Evolutionary conservation across 768 basidiomycete genomes (phyloP), one percentile per base, ranked within the genome.

Genomic region (Filobasidium wieringae): DNA sequence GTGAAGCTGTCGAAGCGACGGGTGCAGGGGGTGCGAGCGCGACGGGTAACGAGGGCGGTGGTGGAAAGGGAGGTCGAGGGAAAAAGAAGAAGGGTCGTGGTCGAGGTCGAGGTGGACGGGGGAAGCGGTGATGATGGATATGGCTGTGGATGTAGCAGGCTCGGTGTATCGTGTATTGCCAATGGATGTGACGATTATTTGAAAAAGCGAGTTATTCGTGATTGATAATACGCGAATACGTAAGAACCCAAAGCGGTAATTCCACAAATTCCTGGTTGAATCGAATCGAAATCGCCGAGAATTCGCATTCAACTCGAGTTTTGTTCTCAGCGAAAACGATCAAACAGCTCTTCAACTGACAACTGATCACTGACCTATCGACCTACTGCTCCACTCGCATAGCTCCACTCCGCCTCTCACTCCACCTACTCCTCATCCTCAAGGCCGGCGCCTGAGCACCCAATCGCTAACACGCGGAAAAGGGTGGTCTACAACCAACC

Each of bases 381-480:
- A n/a, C n/a, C n/a, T n/a, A n/a, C n/a, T n/a, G n/a, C n/a, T n/a
- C n/a, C n/a, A n/a, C n/a, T n/a, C n/a, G n/a, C n/a, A n/a, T n/a
- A n/a, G n/a, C n/a, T n/a, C n/a, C n/a, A n/a, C n/a, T n/a, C n/a
- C n/a, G n/a, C n/a, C n/a, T n/a, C n/a, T n/a, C n/a, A n/a, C n/a
- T n/a, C n/a, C n/a, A n/a, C n/a, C n/a, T n/a, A n/a, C n/a, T n/a
- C n/a, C n/a, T n/a, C n/a, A n/a, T 47, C 24, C 14, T 12, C 5
- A 17, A 24, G 43, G 43, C 43, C 43, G 43, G 43, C 43, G 43
- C 43, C 43, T 47, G 43, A 47, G 43, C 43, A 47, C 43, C 43
- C 43, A 22, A 17, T 47, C 43, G 29, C 43, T 24, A 43, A 8
- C 15, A 11, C 41, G 11, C 15, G 15, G 24, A 26, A 47, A 37